Evolutionary conservation across 345 rosid genomes (phyloP).

Genomic region (Erodium maritimum): DNA sequence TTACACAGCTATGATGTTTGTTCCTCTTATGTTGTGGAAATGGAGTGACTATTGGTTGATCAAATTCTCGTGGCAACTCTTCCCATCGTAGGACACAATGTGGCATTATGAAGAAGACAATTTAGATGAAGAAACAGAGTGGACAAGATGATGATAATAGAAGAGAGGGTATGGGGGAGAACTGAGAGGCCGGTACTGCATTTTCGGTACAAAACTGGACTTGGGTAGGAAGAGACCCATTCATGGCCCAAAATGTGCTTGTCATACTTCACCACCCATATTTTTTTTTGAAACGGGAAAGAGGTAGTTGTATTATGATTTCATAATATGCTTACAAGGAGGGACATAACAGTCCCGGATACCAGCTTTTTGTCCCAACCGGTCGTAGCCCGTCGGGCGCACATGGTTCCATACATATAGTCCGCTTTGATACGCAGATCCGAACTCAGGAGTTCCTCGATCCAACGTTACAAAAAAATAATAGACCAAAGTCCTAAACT

Average conservation of each 20-base stretch:
- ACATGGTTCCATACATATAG: too few species aligned
- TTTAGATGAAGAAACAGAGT: constrained; percentile 3
- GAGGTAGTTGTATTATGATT: too few species aligned
- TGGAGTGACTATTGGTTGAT: constrained; percentile 25
- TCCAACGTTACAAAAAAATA: too few species aligned
- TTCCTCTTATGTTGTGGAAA: constrained; percentile 20
- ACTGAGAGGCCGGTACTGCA: constrained; percentile 33
- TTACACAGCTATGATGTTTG: constrained; percentile 32
- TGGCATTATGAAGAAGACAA: constrained; percentile 14
- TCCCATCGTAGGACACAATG: constrained; percentile 33
- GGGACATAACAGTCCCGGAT: too few species aligned
- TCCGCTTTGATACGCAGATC: too few species aligned
- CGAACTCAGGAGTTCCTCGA: too few species aligned
- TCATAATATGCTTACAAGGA: too few species aligned
- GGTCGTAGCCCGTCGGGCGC: too few species aligned
- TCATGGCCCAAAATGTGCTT: constrained; percentile 39
- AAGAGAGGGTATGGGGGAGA: constrained; percentile 9
- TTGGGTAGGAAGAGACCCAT: constrained; percentile 21
- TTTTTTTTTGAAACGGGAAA: too few species aligned
- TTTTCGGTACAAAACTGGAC: constrained; percentile 56
- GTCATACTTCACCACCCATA: constrained; percentile 29
- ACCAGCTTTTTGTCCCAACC: too few species aligned
- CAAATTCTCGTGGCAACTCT: constrained; percentile 26
- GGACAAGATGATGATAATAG: constrained; percentile 9
- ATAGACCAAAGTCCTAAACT: too few species aligned